Base-by-base conservation (phyloP, 2,329 filamentous ascomycete species). In the Escovopsis sp. region DNA sequence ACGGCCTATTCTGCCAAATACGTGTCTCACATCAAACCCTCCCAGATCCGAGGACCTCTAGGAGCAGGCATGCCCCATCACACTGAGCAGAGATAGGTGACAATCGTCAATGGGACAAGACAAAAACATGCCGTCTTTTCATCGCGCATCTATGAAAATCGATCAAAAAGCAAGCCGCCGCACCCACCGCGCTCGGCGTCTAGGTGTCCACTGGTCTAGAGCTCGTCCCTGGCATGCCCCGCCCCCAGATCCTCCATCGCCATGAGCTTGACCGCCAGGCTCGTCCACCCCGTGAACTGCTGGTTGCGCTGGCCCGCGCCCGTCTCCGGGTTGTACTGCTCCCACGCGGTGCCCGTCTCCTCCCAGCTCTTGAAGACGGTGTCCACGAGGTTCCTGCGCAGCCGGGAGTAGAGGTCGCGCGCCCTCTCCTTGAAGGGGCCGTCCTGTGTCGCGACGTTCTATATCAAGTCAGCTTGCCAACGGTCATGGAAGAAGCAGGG, bases 281-380 rank as follows among this genome's bases (percentile, higher is more conserved):
- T 94, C n/a, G 91, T 98, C 91, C 91, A 98, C 39, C 91, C 91
- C 0, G 91, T 95, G 59, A 98, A 98, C 62, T 96, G 89, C 68
- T 95, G 87, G 5, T 88, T 96, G 35, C 91, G 74, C 68, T 96
- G 89, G n/a, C 91, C 91, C 41, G 75, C 74, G 37, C 91, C 91
- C 4, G 85, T 94, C 53, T 94, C 86, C 0, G 88, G 86, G 58
- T 94, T 85, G 61, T 96, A 98, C 65, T 98, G 91, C 64, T 98
- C 91, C 89, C 89, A 98, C 0, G 89, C 91, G 58, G 96, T 96
- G 14, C 89, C 89, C 0, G 91, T 96, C 56, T 84, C 76, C 57
- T 80, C 70, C 89, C 89, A 98, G 58, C 79, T 80, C 44, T 79
- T 74, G 66, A 82, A 95, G 12, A 96, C 83, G 2, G 88, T 96